Evolutionary conservation across 75 land plant genomes (phyloP).

Genomic region (Selaginella moellendorffii): DNA sequence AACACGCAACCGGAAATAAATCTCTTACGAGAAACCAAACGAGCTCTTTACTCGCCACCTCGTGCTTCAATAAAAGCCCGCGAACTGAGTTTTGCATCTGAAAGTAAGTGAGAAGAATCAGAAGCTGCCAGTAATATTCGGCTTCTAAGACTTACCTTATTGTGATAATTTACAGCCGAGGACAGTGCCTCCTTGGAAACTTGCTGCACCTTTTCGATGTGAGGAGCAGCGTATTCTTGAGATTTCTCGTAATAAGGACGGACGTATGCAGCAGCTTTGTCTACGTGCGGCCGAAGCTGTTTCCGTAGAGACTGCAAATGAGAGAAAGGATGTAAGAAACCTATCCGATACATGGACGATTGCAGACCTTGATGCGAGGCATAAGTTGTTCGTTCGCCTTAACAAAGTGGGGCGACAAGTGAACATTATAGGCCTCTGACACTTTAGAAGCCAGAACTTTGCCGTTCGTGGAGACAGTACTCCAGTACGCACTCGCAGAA

Average conservation of each 20-base stretch:
- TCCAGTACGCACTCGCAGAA: not conserved
- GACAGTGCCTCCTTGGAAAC: not conserved
- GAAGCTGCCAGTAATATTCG: not conserved
- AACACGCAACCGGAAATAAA: too few relatives aligned
- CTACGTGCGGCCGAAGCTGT: not conserved
- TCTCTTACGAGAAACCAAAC: not conserved
- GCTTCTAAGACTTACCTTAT: not conserved
- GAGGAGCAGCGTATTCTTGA: not conserved
- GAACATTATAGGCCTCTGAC: not conserved
- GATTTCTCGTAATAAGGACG: not conserved
- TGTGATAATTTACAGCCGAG: not conserved
- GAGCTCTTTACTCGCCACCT: not conserved
- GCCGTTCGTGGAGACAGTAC: not conserved
- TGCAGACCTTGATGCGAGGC: not conserved
- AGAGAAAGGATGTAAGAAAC: not conserved
- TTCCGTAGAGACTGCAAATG: not conserved
- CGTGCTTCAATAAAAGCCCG: not conserved
- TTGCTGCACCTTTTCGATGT: not conserved
- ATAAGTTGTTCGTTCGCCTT: not conserved
- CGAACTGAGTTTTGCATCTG: not conserved
- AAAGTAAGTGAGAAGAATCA: not conserved
- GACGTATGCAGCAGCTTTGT: not conserved
- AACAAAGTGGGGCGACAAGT: not conserved
- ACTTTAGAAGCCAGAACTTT: not conserved
- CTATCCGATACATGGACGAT: too few relatives aligned